Evolutionary conservation across 106 monocot genomes (phyloP).

Genomic region (Dioscorea zingiberensis): DNA sequence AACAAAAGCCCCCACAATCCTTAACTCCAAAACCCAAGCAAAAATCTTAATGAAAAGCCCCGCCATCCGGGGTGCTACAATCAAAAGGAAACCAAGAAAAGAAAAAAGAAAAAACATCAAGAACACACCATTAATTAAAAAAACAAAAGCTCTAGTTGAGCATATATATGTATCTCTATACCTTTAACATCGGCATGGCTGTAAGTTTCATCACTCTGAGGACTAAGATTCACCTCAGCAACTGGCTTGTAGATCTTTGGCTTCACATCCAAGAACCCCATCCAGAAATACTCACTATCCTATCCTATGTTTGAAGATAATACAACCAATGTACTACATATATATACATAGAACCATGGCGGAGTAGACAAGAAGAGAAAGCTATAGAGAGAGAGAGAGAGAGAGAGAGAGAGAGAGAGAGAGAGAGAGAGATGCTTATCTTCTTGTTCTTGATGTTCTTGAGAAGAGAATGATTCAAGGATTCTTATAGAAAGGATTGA

Average conservation of each 20-base stretch:
- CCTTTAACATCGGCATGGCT: constrained; percentile 77
- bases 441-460: no score
- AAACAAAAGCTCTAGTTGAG: background rate
- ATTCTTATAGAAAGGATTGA: no score
- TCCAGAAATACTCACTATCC: constrained; percentile 5
- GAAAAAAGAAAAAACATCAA: background rate
- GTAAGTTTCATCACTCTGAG: constrained; percentile 59
- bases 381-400: no score
- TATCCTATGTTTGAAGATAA: background rate
- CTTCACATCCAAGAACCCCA: constrained; percentile 56
- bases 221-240: constrained; percentile 52
- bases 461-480: no score
- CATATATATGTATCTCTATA: background rate
- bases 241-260: constrained; percentile 75
- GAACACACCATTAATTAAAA: background rate
- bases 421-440: no score
- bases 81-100: background rate
- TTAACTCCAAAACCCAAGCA: constrained; percentile 77
- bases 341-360: background rate
- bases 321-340: no score
- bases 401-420: no score
- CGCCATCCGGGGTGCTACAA: constrained; percentile 72
- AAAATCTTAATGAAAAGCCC: constrained; percentile 81
- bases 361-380: no score
- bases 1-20: constrained; percentile 48